Evolutionary conservation across 2,329 filamentous ascomycete genomes (phyloP).

Genomic region (Emericellopsis atlantica): DNA sequence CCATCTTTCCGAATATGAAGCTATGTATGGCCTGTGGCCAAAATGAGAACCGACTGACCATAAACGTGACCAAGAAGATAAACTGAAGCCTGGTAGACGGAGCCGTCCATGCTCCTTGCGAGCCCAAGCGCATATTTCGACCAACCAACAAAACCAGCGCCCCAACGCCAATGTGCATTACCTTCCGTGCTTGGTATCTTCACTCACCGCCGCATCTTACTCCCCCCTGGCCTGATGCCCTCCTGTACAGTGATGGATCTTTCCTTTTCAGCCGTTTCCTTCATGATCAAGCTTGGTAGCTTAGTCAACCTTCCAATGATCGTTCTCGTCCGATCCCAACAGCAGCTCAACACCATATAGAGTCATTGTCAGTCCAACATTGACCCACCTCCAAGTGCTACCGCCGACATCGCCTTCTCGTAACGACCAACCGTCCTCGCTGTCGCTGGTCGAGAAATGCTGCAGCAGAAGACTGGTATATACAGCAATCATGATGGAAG

Average conservation of each 20-base stretch:
- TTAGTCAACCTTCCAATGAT: slow-evolving; percentile 95
- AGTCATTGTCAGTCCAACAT: slow-evolving; percentile 77
- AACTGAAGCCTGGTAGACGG: no score
- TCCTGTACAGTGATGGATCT: background rate
- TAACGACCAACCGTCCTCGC: slow-evolving; percentile 67
- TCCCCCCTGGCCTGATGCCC: background rate
- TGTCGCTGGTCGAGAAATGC: slow-evolving; percentile 74
- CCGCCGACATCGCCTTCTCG: slow-evolving; percentile 69
- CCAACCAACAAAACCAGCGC: no score
- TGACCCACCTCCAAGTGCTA: slow-evolving; percentile 88
- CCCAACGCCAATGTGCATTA: no score
- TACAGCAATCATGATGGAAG: slow-evolving; percentile 86
- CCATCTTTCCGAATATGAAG: no score
- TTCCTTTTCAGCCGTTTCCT: background rate
- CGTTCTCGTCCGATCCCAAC: slow-evolving; percentile 70
- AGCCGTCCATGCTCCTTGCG: no score
- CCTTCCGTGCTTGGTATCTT: background rate
- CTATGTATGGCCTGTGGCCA: no score
- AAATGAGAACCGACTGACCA: no score
- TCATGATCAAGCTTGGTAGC: slow-evolving; percentile 4
- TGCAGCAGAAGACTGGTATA: slow-evolving; percentile 94
- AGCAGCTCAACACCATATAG: slow-evolving; percentile 86
- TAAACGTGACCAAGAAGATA: no score
- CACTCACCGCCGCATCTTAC: background rate
- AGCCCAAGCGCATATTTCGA: no score